Evolutionary conservation across 768 basidiomycete species (phyloP).

Genomic region (Cubamyces sp.): DNA sequence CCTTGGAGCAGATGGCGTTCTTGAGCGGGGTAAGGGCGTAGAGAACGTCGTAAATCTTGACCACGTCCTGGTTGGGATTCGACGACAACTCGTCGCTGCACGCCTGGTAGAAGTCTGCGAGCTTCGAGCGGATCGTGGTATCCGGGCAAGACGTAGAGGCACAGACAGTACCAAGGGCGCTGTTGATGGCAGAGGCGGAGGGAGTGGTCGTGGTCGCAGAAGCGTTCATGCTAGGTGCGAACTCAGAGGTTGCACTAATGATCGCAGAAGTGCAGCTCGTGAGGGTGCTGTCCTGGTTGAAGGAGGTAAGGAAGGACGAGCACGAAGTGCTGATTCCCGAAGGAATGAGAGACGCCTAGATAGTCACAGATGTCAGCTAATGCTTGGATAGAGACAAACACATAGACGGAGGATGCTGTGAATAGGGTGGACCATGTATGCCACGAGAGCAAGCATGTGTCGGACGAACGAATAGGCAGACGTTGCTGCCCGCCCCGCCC

Average conservation of each 20-base stretch:
- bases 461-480: too few species aligned
- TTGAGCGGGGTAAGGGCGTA: conserved; percentile 72
- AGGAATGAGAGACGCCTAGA: conserved; percentile 61
- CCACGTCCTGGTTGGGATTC: conserved; percentile 50
- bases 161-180: conserved; percentile 64
- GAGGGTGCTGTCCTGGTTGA: conserved; percentile 67
- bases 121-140: conserved; percentile 57
- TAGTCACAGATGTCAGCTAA: conserved; percentile 23
- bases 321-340: conserved; percentile 60
- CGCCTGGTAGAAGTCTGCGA: conserved; percentile 69
- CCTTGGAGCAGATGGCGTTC: conserved; percentile 75
- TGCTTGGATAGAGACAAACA: background rate
- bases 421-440: too few species aligned
- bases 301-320: conserved; percentile 55
- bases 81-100: conserved; percentile 76
- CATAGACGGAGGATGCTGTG: too few species aligned
- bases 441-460: too few species aligned
- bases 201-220: conserved; percentile 37
- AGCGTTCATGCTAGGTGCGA: conserved; percentile 48
- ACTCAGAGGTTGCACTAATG: conserved; percentile 59
- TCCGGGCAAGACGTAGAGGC: conserved; percentile 55
- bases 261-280: conserved; percentile 65
- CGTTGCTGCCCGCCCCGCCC: too few species aligned
- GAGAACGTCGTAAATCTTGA: conserved; percentile 76
- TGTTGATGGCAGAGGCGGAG: conserved; percentile 46